Conservation (phyloP, 2,329 filamentous ascomycete species). For the Elsinoe perseae region DNA sequence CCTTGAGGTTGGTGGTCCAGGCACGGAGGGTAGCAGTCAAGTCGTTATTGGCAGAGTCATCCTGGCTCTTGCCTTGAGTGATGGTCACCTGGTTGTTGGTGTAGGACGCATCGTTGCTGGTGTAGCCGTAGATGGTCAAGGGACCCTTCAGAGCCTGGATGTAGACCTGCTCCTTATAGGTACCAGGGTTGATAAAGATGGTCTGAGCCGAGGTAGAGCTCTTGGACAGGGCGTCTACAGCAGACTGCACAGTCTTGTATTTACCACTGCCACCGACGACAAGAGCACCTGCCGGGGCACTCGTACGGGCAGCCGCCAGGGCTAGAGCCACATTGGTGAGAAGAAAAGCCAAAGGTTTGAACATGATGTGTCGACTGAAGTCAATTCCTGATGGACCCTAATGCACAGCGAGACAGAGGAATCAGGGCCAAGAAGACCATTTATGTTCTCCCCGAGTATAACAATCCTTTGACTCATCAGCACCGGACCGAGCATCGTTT, state of each 20-base stretch:
- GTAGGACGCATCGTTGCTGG: conserved; percentile 46
- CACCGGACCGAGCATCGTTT: conserved; percentile 8
- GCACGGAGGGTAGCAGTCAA: conserved; percentile 45
- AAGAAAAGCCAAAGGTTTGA: conserved; percentile 17
- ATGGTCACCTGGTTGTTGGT: conserved; percentile 51
- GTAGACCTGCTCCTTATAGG: conserved; percentile 55
- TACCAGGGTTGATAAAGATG: conserved; percentile 56
- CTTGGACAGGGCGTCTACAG: conserved; percentile 52
- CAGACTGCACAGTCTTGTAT: conserved; percentile 48
- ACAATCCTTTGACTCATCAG: background rate
- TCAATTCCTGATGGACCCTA: background rate
- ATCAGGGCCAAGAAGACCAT: background rate
- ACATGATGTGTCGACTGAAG: conserved; percentile 10
- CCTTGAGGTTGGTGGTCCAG: conserved; percentile 44
- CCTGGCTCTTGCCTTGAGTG: conserved; percentile 41
- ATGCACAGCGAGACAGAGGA: background rate
- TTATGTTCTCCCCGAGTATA: background rate
- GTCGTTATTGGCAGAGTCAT: conserved; percentile 46
- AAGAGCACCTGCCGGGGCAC: conserved; percentile 45
- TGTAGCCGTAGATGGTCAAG: conserved; percentile 54
- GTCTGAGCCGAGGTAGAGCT: conserved; percentile 44
- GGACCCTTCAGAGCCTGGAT: conserved; percentile 42
- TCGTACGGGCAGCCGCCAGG: conserved; percentile 32
- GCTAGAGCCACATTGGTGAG: conserved; percentile 20
- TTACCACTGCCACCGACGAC: conserved; percentile 39